Base-by-base conservation (phyloP, 345 rosid genomes). In the Odontarrhena argentea region DNA sequence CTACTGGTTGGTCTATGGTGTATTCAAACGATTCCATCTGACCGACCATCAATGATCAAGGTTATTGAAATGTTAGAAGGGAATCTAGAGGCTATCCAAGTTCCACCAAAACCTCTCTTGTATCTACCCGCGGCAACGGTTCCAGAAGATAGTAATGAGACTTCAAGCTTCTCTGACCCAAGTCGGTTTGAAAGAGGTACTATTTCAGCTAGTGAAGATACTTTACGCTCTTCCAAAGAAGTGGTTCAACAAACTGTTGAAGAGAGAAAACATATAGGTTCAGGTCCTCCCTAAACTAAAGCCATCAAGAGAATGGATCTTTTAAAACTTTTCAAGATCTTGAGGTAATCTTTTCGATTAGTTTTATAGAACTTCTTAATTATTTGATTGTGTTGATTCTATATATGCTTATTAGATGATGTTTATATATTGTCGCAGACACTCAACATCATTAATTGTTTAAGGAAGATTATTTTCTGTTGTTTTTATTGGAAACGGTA, bases 1-100 rank as follows among this genome's bases (percentile, higher is more conserved):
- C 43, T 71, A 0, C n/a, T 74, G 4, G 74, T 81, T 46, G 70
- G 77, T 3, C 45, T 81, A 22, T 78, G 79, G 83, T 76, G 85
- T 70, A 67, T 78, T 45, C 83, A 79, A 9, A 74, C 60, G 2
- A 74, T 42, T 68, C 82, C 85, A 18, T 61, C 59, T 3, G 67
- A 77, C 2, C 75, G 81, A 43, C 83, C 85, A 42, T 25, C 82
- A 5, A 78, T 78, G 70, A 65, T 40, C 6, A 53, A 53, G 38
- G 77, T 45, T 1, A 13, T 75, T 4, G 76, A 75, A 51, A 78
- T 74, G 79, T 32, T 74, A 41, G 71, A 56, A 7, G 72, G 72
- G 7, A 55, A 11, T 55, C 13, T 57, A n/a, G 65, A 68, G 26
- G 44, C 36, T 38, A 3, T 67, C 2, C 25, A 55, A 18, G 38